Conservation (phyloP, 2,329 filamentous ascomycete genomes). For the Peltaster fructicola region DNA sequence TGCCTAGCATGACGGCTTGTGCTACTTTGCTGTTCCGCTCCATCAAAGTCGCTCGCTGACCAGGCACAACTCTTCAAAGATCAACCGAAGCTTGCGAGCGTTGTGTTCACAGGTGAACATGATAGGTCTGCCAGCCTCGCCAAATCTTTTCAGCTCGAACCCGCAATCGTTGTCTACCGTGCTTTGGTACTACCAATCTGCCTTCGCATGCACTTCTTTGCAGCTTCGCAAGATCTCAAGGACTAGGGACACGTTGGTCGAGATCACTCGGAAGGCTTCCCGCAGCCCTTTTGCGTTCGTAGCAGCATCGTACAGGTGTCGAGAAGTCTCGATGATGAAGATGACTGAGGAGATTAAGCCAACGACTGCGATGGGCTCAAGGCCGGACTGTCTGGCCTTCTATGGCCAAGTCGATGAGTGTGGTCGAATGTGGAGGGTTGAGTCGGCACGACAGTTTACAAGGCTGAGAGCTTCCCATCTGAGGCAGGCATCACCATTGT, state of each 20-base stretch:
- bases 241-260: conserved; percentile 2
- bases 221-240: conserved; percentile 2
- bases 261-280: conserved; percentile 2
- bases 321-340: conserved; percentile 1
- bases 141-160: conserved; percentile 1
- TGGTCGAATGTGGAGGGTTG: too few species aligned
- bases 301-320: conserved; percentile 3
- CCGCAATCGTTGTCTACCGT: not conserved
- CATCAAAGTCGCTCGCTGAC: conserved; percentile 1
- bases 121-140: conserved; percentile 1
- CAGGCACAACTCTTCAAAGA: conserved; percentile 2
- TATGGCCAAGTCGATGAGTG: too few species aligned
- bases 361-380: conserved; percentile 1
- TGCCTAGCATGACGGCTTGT: conserved; percentile 1
- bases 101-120: conserved; percentile 1
- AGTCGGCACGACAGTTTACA: too few species aligned
- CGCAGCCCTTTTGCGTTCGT: conserved; percentile 2
- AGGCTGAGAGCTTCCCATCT: too few species aligned
- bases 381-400: conserved; percentile 4
- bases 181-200: not conserved
- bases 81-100: conserved; percentile 1
- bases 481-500: too few species aligned
- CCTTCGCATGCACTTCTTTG: conserved; percentile 1
- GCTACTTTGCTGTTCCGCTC: conserved; percentile 3
- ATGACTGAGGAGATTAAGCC: conserved; percentile 4